Evolutionary conservation across 805 yeast species (phyloP).

Genomic region (Wickerhamiella vanderwaltii): DNA sequence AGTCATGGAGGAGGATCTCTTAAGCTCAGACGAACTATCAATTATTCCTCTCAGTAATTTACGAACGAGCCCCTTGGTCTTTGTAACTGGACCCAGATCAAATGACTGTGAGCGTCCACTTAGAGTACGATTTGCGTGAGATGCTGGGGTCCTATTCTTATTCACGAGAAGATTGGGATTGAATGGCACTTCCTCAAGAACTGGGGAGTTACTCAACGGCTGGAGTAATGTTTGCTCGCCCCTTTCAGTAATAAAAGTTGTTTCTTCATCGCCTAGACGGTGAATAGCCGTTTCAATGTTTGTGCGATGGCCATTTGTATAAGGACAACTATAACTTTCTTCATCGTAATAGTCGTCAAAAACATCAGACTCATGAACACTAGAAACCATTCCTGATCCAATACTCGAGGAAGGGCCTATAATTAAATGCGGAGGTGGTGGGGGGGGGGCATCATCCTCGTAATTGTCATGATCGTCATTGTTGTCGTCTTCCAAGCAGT

Average conservation of each 20-base stretch:
- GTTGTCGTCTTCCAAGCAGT: constrained; percentile 2
- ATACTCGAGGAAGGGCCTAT: not conserved
- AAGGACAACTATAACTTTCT: constrained; percentile 4
- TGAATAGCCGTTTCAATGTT: constrained; percentile 1
- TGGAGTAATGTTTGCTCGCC: constrained; percentile 4
- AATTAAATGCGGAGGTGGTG: constrained; percentile 29
- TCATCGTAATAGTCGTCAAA: not conserved
- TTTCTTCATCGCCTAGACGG: constrained; percentile 2
- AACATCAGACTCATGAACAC: constrained; percentile 1
- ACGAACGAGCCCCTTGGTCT: constrained; percentile 12
- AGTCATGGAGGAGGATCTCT: constrained; percentile 3
- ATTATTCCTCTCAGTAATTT: constrained; percentile 10
- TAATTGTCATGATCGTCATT: constrained; percentile 2
- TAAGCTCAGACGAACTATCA: not conserved
- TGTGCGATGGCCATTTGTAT: constrained; percentile 7
- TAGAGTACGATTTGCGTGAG: constrained; percentile 2
- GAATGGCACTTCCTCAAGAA: constrained; percentile 21
- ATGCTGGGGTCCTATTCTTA: constrained; percentile 7
- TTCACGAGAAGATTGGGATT: constrained; percentile 15
- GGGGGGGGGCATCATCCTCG: constrained; percentile 22
- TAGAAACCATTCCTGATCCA: no score
- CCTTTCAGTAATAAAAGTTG: constrained; percentile 7
- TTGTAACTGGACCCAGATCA: constrained; percentile 9
- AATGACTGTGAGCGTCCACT: constrained; percentile 12
- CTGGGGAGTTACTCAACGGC: constrained; percentile 13